These are phyloP conservation scores for Schoenoplectus triqueter DNA, from an alignment of 202 grass and related monocot species.

Conservation along the genomic window DNA sequence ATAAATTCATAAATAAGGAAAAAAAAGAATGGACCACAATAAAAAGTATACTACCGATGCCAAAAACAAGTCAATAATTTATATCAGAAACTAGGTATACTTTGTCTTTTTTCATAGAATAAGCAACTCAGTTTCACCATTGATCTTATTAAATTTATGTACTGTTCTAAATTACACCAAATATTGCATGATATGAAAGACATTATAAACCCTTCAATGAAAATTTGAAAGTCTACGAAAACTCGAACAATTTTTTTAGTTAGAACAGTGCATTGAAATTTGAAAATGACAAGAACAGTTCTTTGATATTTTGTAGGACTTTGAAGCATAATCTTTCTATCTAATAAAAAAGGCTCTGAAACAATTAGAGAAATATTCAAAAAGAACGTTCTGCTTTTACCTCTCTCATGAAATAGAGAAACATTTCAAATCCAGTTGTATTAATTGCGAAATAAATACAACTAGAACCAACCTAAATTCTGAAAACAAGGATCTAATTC, in stretches of 20 bases:
- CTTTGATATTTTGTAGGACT: not conserved
- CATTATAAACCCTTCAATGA: not conserved
- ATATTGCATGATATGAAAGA: not conserved
- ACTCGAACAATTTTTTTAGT: not conserved
- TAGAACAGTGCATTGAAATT: not conserved
- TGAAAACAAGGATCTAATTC: not conserved
- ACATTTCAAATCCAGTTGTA: not conserved
- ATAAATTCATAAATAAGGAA: not conserved
- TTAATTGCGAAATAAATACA: not conserved
- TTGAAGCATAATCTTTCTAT: not conserved
- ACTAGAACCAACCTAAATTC: not conserved
- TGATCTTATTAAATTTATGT: not conserved
- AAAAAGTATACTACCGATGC: too few relatives aligned
- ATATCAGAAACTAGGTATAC: not conserved
- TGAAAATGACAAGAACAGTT: not conserved
- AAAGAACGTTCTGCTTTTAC: not conserved
- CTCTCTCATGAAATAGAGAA: conserved; percentile 9
- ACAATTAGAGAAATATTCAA: not conserved
- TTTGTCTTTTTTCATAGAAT: not conserved
- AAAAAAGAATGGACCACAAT: too few relatives aligned
- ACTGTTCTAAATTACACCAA: not conserved
- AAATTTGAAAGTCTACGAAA: not conserved
- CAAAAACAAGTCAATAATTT: not conserved
- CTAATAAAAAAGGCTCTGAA: not conserved
- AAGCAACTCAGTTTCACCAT: not conserved